Base-by-base conservation (phyloP, 768 basidiomycete genomes). In the Lactifluus subvellereus region DNA sequence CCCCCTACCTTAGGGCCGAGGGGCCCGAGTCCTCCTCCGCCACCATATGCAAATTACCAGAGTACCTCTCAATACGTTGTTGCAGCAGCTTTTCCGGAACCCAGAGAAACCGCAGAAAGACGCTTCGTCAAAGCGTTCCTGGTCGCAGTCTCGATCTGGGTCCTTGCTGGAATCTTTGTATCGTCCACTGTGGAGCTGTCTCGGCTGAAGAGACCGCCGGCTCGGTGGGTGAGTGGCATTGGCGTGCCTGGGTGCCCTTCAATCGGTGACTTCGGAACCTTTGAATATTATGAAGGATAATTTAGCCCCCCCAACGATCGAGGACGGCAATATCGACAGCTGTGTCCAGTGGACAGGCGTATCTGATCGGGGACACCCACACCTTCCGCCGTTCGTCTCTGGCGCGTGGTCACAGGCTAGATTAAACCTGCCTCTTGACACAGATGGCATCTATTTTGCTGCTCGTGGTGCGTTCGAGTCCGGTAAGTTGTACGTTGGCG, bases 361-460 rank as follows among this genome's bases (percentile, higher is more conserved):
- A 37, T 10, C 42, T 37, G 68, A 69, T 43, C 70, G 71, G 70
- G 70, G 67, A 11, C 60, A 42, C 27, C 27, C 45, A 13, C 65
- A 45, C n/a, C 67, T 68, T 50, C 66, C 69, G 37, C 71, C 66
- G 20, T 30, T 48, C 54, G 27, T 11, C 13, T 53, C 54, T 5
- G 48, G 38, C 27, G 16, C 16, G 7, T 64, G 72, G n/a, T 72
- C 74, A 2, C 68, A 70, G 52, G 55, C 68, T 10, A 45, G 57
- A 1, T 69, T 76, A 62, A 64, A 70, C 20, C 73, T 77, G 14
- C 74, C 77, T 13, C 40, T 71, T 43, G 54, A 71, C 35, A 66
- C 72, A 10, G 73, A 77, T 42, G 61, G 51, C 6, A 65, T 77
- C 50, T 74, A 67, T 54, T 62, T 77, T 32, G 6, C 72, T 13